Evolutionary conservation across 345 rosid species (phyloP).

Genomic region (Raphanus sativus): DNA sequence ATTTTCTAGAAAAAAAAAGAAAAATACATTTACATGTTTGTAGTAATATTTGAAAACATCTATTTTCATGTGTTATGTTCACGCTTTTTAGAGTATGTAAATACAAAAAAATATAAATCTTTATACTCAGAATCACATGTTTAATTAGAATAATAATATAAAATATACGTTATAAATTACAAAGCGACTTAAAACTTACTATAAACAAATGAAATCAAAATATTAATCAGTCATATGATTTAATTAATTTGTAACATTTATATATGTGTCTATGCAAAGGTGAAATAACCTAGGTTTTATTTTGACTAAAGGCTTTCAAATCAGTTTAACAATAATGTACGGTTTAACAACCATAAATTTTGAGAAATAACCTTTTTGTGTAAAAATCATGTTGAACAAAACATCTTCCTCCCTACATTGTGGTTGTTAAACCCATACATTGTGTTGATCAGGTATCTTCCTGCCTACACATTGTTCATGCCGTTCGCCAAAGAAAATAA

Average conservation of each 20-base stretch:
- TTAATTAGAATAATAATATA: neutral
- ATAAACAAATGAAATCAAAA: neutral
- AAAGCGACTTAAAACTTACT: neutral
- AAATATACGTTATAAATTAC: neutral
- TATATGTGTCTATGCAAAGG: neutral
- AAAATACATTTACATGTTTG: too few relatives aligned
- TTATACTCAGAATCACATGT: too few relatives aligned
- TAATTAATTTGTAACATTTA: neutral
- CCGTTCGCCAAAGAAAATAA: constrained; percentile 2
- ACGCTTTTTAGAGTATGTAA: neutral
- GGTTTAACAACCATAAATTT: neutral
- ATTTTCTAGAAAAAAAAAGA: too few relatives aligned
- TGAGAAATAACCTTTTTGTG: neutral
- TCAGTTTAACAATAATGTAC: neutral
- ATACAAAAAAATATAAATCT: too few relatives aligned
- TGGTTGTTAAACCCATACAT: neutral
- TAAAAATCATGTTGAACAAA: too few relatives aligned
- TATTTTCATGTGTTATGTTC: neutral
- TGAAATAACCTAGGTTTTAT: neutral
- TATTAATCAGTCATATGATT: neutral
- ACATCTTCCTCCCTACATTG: neutral
- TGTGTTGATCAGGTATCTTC: constrained; percentile 5
- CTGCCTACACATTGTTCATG: neutral
- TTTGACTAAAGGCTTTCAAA: neutral
- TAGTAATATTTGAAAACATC: too few relatives aligned